Evolutionary conservation across 2,329 filamentous ascomycete species (phyloP).

Genomic region (Chaetomiaceae sp.): DNA sequence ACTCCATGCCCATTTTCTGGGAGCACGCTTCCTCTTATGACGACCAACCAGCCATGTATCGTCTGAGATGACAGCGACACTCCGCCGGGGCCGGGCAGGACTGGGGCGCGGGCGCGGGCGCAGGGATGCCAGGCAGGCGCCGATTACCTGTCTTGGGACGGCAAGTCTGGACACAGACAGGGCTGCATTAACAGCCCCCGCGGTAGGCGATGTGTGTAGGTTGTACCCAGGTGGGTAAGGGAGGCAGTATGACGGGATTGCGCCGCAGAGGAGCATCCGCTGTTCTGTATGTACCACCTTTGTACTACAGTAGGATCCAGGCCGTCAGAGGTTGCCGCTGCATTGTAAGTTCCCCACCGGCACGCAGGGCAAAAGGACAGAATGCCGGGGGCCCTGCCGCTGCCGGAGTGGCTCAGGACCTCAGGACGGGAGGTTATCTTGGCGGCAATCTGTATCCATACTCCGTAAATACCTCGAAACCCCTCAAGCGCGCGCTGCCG

Average conservation of each 20-base stretch:
- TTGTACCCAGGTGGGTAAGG: too few relatives aligned
- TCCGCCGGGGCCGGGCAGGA: background rate
- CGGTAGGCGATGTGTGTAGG: too few relatives aligned
- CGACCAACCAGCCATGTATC: background rate
- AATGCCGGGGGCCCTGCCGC: too few relatives aligned
- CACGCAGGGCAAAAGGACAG: background rate
- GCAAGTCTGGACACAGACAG: background rate
- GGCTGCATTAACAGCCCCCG: too few relatives aligned
- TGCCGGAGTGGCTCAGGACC: too few relatives aligned
- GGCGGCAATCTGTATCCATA: too few relatives aligned
- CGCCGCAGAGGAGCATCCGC: constrained; percentile 13
- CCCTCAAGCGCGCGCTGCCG: background rate
- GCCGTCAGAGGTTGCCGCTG: background rate
- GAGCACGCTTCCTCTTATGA: background rate
- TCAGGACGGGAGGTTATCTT: too few relatives aligned
- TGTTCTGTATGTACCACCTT: too few relatives aligned
- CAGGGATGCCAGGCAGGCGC: constrained; percentile 9
- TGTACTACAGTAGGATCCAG: too few relatives aligned
- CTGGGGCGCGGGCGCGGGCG: background rate
- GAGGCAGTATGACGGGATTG: background rate
- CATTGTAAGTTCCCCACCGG: too few relatives aligned
- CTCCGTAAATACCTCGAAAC: background rate
- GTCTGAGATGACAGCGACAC: background rate
- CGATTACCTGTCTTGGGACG: background rate
- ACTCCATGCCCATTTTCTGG: background rate